These are phyloP conservation scores for Pyricularia sp. DNA, from an alignment of 2,329 filamentous ascomycete species.

Conservation along the genomic window DNA sequence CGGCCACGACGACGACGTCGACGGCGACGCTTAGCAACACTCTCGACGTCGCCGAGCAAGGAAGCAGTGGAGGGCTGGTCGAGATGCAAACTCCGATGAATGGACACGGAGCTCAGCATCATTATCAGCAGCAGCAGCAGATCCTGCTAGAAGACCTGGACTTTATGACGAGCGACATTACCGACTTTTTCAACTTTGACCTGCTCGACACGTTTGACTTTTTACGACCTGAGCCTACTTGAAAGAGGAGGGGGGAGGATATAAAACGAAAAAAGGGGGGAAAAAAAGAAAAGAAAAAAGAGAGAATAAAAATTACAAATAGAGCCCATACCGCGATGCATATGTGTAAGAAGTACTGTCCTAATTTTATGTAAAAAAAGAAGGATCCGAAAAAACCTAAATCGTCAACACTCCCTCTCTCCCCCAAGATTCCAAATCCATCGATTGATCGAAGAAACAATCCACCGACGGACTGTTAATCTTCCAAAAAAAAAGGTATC, in stretches of 20 bases:
- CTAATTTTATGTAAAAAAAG: not conserved
- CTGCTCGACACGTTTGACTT: conserved; percentile 40
- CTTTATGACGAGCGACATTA: conserved; percentile 15
- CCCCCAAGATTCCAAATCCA: too few relatives aligned
- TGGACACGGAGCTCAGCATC: not conserved
- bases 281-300: not conserved
- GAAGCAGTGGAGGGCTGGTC: not conserved
- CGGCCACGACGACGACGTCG: not conserved
- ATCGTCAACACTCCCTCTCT: not conserved
- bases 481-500: too few relatives aligned
- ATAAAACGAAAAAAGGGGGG: not conserved
- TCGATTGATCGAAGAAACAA: too few relatives aligned
- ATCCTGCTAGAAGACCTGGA: conserved; percentile 20
- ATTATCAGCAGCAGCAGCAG: not conserved
- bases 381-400: not conserved
- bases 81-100: not conserved
- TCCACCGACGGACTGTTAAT: too few relatives aligned
- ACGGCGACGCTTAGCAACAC: not conserved
- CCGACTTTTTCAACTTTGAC: conserved; percentile 34
- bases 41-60: too few relatives aligned
- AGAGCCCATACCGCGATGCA: not conserved
- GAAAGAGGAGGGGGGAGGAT: not conserved
- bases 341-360: not conserved
- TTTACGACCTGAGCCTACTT: conserved; percentile 19
- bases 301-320: not conserved